These are phyloP conservation scores for Primulina eburnea DNA, from an alignment of 257 asterid species.

Conservation along the genomic window DNA sequence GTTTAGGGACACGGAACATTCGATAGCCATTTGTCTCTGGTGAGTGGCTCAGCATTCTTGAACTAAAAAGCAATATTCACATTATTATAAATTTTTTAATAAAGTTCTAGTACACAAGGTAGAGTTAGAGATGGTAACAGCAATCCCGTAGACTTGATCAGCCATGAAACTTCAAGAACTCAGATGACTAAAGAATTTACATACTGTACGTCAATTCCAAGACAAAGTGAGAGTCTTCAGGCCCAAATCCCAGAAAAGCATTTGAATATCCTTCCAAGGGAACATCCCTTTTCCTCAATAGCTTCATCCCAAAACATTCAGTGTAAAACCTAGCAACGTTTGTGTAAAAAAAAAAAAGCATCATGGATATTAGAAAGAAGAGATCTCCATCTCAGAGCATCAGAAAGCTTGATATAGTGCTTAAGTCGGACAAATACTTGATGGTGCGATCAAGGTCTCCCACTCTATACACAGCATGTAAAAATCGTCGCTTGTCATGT, in stretches of 20 bases:
- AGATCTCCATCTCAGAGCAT: conserved; percentile 14
- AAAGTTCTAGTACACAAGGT: too few relatives aligned
- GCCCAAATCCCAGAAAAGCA: conserved; percentile 99
- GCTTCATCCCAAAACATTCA: conserved; percentile 88
- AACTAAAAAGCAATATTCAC: neutral
- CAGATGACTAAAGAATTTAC: conserved; percentile 22
- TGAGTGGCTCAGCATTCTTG: neutral
- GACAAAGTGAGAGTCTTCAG: conserved; percentile 86
- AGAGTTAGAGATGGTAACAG: too few relatives aligned
- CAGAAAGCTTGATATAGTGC: conserved; percentile 5
- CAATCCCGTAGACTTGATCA: neutral
- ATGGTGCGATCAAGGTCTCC: conserved; percentile 97
- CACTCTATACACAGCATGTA: conserved; percentile 93
- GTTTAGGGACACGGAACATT: neutral
- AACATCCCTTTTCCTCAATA: conserved; percentile 83
- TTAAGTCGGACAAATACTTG: conserved; percentile 48
- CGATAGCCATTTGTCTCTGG: neutral
- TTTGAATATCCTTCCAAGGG: conserved; percentile 93
- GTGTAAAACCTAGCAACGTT: conserved; percentile 71
- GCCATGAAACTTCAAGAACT: neutral
- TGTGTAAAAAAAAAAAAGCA: conserved; percentile 18
- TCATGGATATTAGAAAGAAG: conserved; percentile 4
- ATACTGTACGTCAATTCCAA: conserved; percentile 92
- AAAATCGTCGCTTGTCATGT: conserved; percentile 51
- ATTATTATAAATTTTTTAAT: too few relatives aligned